phyloP scores from a whole-genome alignment of 495 filamentous ascomycete species.

The Xylaria bambusicola region DNA sequence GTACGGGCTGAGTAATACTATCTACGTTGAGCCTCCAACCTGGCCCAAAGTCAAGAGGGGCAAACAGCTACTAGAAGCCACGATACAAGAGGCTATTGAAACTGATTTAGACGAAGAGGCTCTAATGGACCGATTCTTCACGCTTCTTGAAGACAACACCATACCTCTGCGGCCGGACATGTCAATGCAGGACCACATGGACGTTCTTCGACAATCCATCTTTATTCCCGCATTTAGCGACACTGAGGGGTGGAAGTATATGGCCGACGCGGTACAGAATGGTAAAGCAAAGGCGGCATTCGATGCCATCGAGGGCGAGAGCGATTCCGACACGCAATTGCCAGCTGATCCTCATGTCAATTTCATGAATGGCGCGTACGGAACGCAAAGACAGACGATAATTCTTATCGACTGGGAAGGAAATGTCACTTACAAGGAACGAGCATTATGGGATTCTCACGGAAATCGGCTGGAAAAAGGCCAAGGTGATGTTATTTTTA shows the following conservation, averaged over 20 bases:
- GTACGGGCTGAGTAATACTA: conserved; percentile 84
- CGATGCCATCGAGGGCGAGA: conserved; percentile 30
- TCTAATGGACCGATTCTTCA: conserved; percentile 71
- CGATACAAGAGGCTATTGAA: conserved; percentile 44
- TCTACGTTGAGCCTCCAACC: conserved; percentile 61
- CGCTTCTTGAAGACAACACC: conserved; percentile 68
- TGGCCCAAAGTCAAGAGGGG: conserved; percentile 82
- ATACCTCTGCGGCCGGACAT: conserved; percentile 64
- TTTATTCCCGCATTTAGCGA: conserved; percentile 78
- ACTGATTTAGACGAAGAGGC: conserved; percentile 57
- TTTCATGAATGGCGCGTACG: conserved; percentile 68
- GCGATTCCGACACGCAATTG: conserved; percentile 25
- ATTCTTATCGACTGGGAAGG: conserved; percentile 76
- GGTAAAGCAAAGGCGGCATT: conserved; percentile 41
- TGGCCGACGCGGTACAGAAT: conserved; percentile 56
- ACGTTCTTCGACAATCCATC: conserved; percentile 72
- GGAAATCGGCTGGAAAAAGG: conserved; percentile 61
- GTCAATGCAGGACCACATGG: conserved; percentile 68
- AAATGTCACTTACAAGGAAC: conserved; percentile 77
- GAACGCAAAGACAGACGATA: conserved; percentile 92
- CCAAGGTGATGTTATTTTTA: conserved; percentile 62
- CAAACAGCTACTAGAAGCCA: conserved; percentile 45
- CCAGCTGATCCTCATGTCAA: conserved; percentile 32
- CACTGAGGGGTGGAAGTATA: conserved; percentile 44
- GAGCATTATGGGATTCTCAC: conserved; percentile 74